phyloP scores from a whole-genome alignment of 768 basidiomycete genomes.

The Exsudoporus frostii region DNA sequence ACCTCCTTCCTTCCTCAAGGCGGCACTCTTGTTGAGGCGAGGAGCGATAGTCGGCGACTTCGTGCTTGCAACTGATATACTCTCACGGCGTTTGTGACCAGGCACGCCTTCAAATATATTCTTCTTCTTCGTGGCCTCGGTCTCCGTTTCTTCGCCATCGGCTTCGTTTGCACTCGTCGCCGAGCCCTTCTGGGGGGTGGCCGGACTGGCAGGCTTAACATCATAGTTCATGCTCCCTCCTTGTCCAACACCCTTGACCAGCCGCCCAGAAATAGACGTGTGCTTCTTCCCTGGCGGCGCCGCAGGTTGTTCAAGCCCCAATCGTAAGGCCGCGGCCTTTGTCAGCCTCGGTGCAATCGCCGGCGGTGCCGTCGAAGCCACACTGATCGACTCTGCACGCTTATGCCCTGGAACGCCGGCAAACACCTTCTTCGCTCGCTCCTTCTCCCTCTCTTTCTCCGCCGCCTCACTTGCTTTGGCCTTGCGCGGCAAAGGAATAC shows the following conservation, averaged over 20 bases:
- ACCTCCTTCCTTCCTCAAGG: slow-evolving; percentile 42
- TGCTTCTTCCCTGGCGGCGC: slow-evolving; percentile 38
- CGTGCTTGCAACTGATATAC: slow-evolving; percentile 62
- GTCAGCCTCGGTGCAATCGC: slow-evolving; percentile 72
- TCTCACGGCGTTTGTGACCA: slow-evolving; percentile 78
- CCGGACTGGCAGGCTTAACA: slow-evolving; percentile 4
- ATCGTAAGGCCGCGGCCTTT: slow-evolving; percentile 65
- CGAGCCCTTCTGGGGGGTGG: slow-evolving; percentile 9
- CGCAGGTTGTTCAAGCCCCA: slow-evolving; percentile 50
- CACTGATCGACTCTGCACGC: slow-evolving; percentile 59
- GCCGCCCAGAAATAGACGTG: slow-evolving; percentile 28
- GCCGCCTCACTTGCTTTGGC: slow-evolving; percentile 35
- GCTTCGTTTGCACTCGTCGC: slow-evolving; percentile 25
- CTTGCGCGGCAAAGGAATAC: slow-evolving; percentile 28
- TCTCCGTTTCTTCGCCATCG: slow-evolving; percentile 29
- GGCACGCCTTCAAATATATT: slow-evolving; percentile 75
- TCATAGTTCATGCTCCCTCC: slow-evolving; percentile 2
- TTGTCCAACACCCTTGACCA: slow-evolving; percentile 6
- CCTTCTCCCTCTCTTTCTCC: slow-evolving; percentile 57
- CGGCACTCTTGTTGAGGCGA: slow-evolving; percentile 42
- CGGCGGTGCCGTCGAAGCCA: slow-evolving; percentile 75
- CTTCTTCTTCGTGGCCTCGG: slow-evolving; percentile 31
- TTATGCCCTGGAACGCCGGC: slow-evolving; percentile 82
- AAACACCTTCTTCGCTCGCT: slow-evolving; percentile 61
- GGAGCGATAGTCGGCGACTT: slow-evolving; percentile 42